Percentiles rank a stretch among this genome's conserved stretches.
Evolutionary conservation across 1,139 yeast species (phyloP).

Genomic region (Magnusiomyces sp.): DNA sequence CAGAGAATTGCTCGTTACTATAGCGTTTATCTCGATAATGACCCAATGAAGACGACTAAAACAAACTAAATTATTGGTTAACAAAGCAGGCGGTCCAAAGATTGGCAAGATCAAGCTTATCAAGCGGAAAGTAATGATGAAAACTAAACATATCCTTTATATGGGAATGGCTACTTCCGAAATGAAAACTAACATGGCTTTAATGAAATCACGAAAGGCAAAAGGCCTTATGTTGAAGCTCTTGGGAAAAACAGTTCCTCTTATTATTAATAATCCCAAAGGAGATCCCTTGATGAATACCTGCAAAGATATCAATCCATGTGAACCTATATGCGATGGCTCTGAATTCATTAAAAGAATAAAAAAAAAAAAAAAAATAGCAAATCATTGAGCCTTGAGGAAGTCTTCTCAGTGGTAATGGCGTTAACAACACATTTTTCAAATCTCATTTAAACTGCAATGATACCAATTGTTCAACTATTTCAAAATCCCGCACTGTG

Average conservation of each 20-base stretch:
- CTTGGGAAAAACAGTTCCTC: slow-evolving; percentile 4
- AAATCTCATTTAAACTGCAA: no score
- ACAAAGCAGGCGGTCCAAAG: slow-evolving; percentile 1
- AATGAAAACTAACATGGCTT: slow-evolving; percentile 1
- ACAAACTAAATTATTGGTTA: background rate
- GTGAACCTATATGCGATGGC: no score
- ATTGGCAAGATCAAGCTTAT: slow-evolving; percentile 3
- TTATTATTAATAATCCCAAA: background rate
- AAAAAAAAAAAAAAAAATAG: background rate
- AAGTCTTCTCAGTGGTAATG: no score
- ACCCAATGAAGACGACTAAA: slow-evolving; percentile 15
- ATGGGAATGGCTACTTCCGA: slow-evolving; percentile 6
- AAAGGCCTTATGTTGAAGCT: background rate
- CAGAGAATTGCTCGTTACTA: slow-evolving; percentile 16
- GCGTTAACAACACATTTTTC: no score
- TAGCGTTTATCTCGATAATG: slow-evolving; percentile 19
- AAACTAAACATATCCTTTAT: slow-evolving; percentile 3
- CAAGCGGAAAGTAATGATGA: slow-evolving; percentile 3
- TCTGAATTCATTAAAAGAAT: background rate
- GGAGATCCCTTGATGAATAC: background rate
- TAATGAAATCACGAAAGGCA: background rate
- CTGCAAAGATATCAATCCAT: no score
- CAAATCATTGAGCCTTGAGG: background rate
- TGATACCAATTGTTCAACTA: no score
- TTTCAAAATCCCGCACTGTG: no score